phyloP scores from a whole-genome alignment of 495 filamentous ascomycete genomes.

The Symbiotaphrina buchneri region DNA sequence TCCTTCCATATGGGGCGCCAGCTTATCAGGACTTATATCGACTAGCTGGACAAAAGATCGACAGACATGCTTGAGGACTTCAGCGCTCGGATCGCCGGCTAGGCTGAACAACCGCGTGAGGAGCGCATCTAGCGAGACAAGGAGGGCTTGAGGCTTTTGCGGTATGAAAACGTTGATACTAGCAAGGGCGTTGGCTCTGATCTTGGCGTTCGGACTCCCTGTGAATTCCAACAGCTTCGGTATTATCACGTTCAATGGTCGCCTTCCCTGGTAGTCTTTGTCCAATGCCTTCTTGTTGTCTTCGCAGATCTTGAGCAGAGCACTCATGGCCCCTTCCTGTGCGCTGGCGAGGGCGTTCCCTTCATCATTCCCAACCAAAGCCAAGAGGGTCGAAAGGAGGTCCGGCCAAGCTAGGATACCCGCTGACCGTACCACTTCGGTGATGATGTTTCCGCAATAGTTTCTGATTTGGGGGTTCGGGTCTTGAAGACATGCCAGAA shows the following conservation, averaged over 20 bases:
- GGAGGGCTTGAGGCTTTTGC: conserved; percentile 51
- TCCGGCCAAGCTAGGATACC: conserved; percentile 84
- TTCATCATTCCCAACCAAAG: conserved; percentile 46
- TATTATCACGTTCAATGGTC: conserved; percentile 71
- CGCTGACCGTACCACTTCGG: conserved; percentile 71
- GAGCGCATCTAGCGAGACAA: conserved; percentile 55
- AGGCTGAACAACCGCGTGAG: conserved; percentile 65
- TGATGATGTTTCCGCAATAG: conserved; percentile 82
- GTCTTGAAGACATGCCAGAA: conserved; percentile 63
- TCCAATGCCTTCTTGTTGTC: conserved; percentile 80
- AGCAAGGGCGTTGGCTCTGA: conserved; percentile 56
- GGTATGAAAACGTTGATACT: conserved; percentile 83
- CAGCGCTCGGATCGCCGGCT: conserved; percentile 45
- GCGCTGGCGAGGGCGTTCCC: conserved; percentile 41
- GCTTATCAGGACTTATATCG: conserved; percentile 73
- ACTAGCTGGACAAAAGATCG: conserved; percentile 82
- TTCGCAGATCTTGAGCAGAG: conserved; percentile 86
- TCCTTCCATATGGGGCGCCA: conserved; percentile 70
- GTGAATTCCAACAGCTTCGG: conserved; percentile 83
- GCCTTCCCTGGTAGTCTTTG: conserved; percentile 62
- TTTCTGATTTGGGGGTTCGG: conserved; percentile 60
- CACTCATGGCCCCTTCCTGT: conserved; percentile 86
- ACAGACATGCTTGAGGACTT: conserved; percentile 79
- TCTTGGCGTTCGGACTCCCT: conserved; percentile 42
- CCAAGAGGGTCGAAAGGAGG: conserved; percentile 56